Evolutionary conservation across 2,329 filamentous ascomycete species (phyloP), one percentile per base, ranked within the genome.

Genomic region (Parasarocladium wereldwijsianum): DNA sequence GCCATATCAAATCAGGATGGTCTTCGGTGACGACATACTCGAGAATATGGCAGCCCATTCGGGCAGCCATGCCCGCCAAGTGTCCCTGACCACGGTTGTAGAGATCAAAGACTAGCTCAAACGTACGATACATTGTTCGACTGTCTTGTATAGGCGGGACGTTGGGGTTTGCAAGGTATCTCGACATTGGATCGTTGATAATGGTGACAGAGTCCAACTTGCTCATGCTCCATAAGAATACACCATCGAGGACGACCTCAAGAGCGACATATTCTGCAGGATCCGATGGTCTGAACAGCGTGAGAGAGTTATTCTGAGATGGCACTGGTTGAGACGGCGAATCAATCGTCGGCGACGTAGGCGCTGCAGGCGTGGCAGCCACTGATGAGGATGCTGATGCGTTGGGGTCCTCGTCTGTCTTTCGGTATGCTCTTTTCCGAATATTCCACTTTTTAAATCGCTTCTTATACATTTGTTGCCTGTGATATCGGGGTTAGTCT

Each of bases 391-490:
- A 39, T 16, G 42, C 43, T 8, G 43, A 42, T 33, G 37, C 36
- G 6, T 10, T 24, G 9, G 41, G 40, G 16, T 31, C 37, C 8
- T 36, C 20, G 24, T 36, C 37, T 18, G 43, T 41, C 36, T 47
- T 52, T 25, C 50, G 43, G 36, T 54, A 53, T 31, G 41, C 40
- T 21, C 50, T 43, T 32, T 55, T 55, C 31, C 51, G 46, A 14
- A 55, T 35, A 29, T 51, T 49, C 51, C 51, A 55, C 36, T 53
- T 55, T 38, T 49, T 51, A 25, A 55, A 38, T 18, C 51, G 44
- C 36, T 55, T 55, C 34, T 55, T 55, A 32, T 52, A 55, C 50
- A 54, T 55, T 41, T 55, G 50, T 33, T 53, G 49, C 31, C 51
- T 55, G 29, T 15, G 15, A 23, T 27, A 17, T 8, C 5, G 17